Evolutionary conservation across 331 rosid genomes (phyloP).

Genomic region (Malus hybrid): DNA sequence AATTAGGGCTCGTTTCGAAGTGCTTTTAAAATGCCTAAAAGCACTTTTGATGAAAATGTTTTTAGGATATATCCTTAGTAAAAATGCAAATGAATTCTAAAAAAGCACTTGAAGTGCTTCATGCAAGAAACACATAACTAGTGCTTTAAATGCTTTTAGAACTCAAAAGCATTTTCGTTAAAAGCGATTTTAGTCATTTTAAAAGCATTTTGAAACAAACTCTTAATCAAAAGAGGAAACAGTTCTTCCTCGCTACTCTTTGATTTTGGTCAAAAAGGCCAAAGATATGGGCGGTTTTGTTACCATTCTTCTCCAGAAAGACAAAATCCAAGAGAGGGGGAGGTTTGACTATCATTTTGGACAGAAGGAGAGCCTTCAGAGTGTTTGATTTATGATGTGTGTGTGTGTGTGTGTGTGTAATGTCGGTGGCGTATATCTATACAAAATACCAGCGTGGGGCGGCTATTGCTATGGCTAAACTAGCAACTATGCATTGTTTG

Average conservation of each 20-base stretch:
- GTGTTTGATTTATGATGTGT: slow-evolving; percentile 10
- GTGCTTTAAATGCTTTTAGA: too few relatives aligned
- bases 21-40: too few relatives aligned
- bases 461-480: slow-evolving; percentile 17
- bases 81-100: too few relatives aligned
- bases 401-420: too few relatives aligned
- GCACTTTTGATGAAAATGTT: too few relatives aligned
- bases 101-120: too few relatives aligned
- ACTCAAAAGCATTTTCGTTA: too few relatives aligned
- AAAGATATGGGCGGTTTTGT: not conserved
- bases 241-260: not conserved
- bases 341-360: not conserved
- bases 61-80: too few relatives aligned
- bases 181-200: too few relatives aligned
- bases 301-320: not conserved
- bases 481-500: slow-evolving; percentile 29
- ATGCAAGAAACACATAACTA: accelerated
- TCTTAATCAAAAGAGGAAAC: too few relatives aligned
- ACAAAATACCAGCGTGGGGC: not conserved
- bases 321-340: not conserved
- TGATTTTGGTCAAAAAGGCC: not conserved
- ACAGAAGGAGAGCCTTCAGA: not conserved
- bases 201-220: accelerated
- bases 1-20: too few relatives aligned
- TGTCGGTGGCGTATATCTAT: slow-evolving; percentile 14